These are phyloP conservation scores for Aplosporella prunicola DNA, from an alignment of 2,329 filamentous ascomycete species.

Conservation along the genomic window DNA sequence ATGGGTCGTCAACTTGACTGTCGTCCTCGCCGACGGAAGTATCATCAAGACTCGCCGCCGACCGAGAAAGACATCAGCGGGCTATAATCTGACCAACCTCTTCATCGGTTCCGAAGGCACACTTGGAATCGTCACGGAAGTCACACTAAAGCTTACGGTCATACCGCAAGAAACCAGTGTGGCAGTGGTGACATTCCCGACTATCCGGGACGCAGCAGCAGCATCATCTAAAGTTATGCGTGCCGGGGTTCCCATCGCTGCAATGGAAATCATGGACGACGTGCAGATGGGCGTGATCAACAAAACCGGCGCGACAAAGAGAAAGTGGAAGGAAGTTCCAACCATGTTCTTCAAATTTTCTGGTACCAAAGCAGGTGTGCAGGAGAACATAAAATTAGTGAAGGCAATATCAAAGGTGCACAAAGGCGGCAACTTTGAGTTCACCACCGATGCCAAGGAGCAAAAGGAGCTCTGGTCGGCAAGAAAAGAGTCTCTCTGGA, in stretches of 20 bases:
- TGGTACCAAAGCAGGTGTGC: conserved; percentile 60
- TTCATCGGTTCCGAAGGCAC: conserved; percentile 80
- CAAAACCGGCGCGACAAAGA: conserved; percentile 58
- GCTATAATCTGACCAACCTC: conserved; percentile 71
- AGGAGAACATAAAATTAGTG: conserved; percentile 64
- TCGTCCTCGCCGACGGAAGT: conserved; percentile 68
- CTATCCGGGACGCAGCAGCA: conserved; percentile 64
- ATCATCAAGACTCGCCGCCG: conserved; percentile 69
- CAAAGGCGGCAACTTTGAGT: conserved; percentile 45
- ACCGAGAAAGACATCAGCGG: conserved; percentile 69
- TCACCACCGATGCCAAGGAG: conserved; percentile 45
- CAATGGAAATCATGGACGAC: conserved; percentile 82
- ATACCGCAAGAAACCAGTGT: conserved; percentile 68
- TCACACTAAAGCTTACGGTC: conserved; percentile 69
- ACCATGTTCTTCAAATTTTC: conserved; percentile 81
- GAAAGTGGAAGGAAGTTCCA: conserved; percentile 64
- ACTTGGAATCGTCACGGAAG: conserved; percentile 70
- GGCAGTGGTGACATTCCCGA: conserved; percentile 70
- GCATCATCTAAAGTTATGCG: conserved; percentile 70
- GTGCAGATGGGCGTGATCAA: conserved; percentile 82
- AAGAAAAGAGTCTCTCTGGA: conserved; percentile 52
- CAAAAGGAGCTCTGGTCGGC: conserved; percentile 51
- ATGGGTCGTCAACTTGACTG: conserved; percentile 75
- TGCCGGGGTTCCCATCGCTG: conserved; percentile 61
- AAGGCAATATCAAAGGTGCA: conserved; percentile 57